phyloP scores from a whole-genome alignment of 2,329 filamentous ascomycete species.

The Niveomyces coronatus region DNA sequence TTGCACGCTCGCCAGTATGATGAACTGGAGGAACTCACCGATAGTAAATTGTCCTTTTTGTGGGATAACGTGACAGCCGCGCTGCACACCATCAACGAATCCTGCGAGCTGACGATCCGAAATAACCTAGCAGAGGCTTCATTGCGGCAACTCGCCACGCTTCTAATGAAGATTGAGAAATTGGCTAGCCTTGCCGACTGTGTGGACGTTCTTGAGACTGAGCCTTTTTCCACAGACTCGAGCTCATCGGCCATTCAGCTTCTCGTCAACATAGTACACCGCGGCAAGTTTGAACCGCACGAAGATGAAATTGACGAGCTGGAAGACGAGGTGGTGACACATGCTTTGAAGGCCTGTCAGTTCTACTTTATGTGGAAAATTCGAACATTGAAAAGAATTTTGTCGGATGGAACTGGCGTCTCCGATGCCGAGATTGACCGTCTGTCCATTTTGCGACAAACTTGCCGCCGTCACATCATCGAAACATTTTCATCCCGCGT shows the following conservation, averaged over 20 bases:
- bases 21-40: conserved; percentile 77
- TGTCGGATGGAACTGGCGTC: conserved; percentile 46
- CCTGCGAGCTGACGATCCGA: conserved; percentile 60
- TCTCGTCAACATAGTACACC: conserved; percentile 60
- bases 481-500: conserved; percentile 57
- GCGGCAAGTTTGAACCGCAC: conserved; percentile 59
- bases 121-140: conserved; percentile 56
- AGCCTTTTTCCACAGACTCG: conserved; percentile 37
- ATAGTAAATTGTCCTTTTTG: conserved; percentile 66
- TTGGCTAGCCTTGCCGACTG: conserved; percentile 72
- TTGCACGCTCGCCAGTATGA: conserved; percentile 78
- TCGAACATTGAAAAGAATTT: conserved; percentile 43
- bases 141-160: conserved; percentile 61
- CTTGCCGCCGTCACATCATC: conserved; percentile 53
- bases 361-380: conserved; percentile 97
- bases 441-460: conserved; percentile 43
- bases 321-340: conserved; percentile 69
- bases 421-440: conserved; percentile 49
- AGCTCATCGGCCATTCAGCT: conserved; percentile 51
- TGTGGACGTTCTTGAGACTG: conserved; percentile 60
- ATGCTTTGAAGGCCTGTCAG: conserved; percentile 64
- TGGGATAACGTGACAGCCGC: conserved; percentile 78
- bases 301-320: conserved; percentile 62
- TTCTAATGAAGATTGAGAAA: conserved; percentile 70
- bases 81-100: conserved; percentile 60